These are phyloP conservation scores for Saccharomycopsis fodiens DNA, from an alignment of 805 yeast species.

Conservation along the genomic window DNA sequence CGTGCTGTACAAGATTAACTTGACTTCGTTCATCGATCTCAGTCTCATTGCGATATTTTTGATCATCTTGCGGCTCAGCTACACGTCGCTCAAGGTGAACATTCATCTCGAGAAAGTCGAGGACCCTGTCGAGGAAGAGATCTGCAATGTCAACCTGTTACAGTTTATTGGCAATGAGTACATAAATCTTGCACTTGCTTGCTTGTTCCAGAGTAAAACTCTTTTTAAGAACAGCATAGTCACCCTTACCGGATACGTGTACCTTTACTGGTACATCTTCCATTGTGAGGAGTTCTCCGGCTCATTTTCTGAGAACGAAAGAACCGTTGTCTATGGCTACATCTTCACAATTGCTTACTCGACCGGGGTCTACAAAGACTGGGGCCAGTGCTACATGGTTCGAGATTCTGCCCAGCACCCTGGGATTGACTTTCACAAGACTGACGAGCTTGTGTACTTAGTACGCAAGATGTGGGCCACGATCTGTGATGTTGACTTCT, in stretches of 20 bases:
- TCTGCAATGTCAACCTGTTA: slow-evolving; percentile 2
- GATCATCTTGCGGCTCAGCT: slow-evolving; percentile 9
- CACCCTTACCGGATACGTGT: slow-evolving; percentile 1
- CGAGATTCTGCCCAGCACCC: neutral
- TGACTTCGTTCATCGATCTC: slow-evolving; percentile 8
- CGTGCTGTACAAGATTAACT: neutral
- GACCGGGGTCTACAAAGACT: slow-evolving; percentile 8
- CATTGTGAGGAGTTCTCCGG: slow-evolving; percentile 8
- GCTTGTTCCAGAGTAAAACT: slow-evolving; percentile 5
- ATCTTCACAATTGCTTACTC: neutral
- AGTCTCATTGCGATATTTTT: slow-evolving; percentile 9
- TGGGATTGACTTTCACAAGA: slow-evolving; percentile 5
- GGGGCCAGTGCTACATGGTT: neutral
- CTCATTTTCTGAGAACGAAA: slow-evolving; percentile 2
- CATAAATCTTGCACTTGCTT: slow-evolving; percentile 7
- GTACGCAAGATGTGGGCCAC: slow-evolving; percentile 6
- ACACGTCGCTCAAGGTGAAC: slow-evolving; percentile 7
- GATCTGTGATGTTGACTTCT: neutral
- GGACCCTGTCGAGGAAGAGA: slow-evolving; percentile 1
- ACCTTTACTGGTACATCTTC: slow-evolving; percentile 3
- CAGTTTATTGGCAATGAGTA: slow-evolving; percentile 8
- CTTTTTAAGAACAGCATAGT: slow-evolving; percentile 4
- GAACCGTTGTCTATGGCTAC: neutral
- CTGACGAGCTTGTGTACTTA: neutral
- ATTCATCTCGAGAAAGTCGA: neutral